Base-by-base conservation (phyloP, 2,329 filamentous ascomycete species). In the Cladophialophora yegresii region DNA sequence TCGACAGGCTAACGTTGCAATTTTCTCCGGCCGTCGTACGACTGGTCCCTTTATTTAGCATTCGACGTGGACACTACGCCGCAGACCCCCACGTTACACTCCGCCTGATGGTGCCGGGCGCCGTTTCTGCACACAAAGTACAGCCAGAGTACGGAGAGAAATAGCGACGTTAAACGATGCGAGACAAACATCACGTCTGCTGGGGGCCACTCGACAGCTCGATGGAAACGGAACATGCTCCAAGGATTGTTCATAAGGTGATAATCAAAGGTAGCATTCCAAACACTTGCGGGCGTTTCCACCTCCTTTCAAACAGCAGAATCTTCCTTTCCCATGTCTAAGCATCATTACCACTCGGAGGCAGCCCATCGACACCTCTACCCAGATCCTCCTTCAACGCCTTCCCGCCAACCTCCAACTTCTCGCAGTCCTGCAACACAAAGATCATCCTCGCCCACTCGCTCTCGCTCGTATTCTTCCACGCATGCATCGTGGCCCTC, bases 401-500 rank as follows among this genome's bases (percentile, higher is more conserved):
- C 51, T 66, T 54, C 2, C 69, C 70, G 32, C 59, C 70, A 28
- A 70, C 57, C 58, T 67, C 66, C 63, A 71, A 26, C 32, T 66
- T 69, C 63, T 70, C 54, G 49, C 66, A 65, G 45, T 71, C 70
- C 61, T 70, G 68, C 59, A 70, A 50, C 43, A 71, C 64, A 26
- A 69, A 71, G 58, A 71, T 68, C 70, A 71, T 71, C 40, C 70
- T 58, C 6, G 66, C 67, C 70, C 70, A 71, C 10, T 70, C 67
- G 7, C 67, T 70, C 30, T 68, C 60, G 57, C 67, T 69, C 12
- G 62, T 60, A 65, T 80, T 80, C 58, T 72, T 71, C 78, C 78
- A 81, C 28, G 74, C 72, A 69, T 77, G 75, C 54, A 72, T 75
- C 4, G 75, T 77, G 0, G 79, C 83, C 47, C 84, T 75, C 73